These are phyloP conservation scores for Eucalyptus urophylla DNA, from an alignment of 345 rosid genomes.

Conservation along the genomic window DNA sequence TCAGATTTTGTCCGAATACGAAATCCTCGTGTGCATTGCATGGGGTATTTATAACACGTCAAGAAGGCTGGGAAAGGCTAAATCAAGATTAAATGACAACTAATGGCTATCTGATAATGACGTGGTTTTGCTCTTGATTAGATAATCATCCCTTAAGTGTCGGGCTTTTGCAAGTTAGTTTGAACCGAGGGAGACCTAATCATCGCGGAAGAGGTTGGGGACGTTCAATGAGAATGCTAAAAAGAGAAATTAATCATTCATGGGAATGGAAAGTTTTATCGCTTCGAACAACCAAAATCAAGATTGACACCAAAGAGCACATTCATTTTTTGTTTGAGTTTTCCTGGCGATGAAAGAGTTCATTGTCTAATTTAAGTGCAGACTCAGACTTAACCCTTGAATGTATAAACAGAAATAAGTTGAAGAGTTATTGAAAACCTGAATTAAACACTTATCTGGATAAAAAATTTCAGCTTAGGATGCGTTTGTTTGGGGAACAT, in stretches of 20 bases:
- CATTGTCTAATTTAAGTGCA: neutral
- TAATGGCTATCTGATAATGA: neutral
- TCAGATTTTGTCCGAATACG: neutral
- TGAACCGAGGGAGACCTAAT: neutral
- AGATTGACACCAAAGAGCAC: neutral
- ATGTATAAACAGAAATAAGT: neutral
- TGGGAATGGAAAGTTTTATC: neutral
- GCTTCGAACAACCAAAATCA: neutral
- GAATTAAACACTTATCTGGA: neutral
- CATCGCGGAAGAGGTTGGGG: neutral
- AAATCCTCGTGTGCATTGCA: neutral
- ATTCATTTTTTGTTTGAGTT: neutral
- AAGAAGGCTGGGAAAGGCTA: neutral
- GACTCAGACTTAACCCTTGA: neutral
- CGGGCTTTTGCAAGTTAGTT: neutral
- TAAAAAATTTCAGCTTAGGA: neutral
- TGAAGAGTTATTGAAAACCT: neutral
- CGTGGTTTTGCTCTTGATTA: neutral
- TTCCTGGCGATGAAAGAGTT: neutral
- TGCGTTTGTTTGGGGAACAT: too few relatives aligned
- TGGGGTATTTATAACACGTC: neutral
- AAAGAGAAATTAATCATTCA: neutral
- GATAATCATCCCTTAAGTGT: neutral
- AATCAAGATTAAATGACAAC: neutral
- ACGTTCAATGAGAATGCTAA: neutral